Evolutionary conservation across 345 rosid genomes (phyloP).

Genomic region (Populus alba): DNA sequence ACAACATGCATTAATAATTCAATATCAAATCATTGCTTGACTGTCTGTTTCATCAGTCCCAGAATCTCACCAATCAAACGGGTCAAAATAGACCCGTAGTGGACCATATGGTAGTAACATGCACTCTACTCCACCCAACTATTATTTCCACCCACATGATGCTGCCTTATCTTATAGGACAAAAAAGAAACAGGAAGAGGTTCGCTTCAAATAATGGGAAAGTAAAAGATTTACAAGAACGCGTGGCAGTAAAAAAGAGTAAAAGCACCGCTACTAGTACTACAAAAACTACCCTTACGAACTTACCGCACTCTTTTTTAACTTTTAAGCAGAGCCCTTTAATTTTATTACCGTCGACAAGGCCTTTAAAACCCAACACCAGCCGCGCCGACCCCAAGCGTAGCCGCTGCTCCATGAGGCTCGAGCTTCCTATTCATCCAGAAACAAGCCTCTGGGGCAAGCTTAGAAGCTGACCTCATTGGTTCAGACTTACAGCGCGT

Average conservation of each 20-base stretch:
- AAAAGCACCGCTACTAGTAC: slow-evolving; percentile 5
- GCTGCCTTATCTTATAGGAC: background rate
- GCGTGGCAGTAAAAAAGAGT: background rate
- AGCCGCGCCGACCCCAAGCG: slow-evolving; percentile 65
- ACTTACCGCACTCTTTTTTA: slow-evolving; percentile 9
- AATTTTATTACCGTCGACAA: background rate
- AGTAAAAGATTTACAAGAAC: slow-evolving; percentile 26
- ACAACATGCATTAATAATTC: background rate
- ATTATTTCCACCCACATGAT: no score
- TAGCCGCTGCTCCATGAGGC: slow-evolving; percentile 64
- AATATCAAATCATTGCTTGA: no score
- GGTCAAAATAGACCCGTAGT: no score
- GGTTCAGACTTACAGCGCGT: slow-evolving; percentile 97
- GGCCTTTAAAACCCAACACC: slow-evolving; percentile 40
- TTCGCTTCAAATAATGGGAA: background rate
- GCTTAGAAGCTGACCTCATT: slow-evolving; percentile 56
- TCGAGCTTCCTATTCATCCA: slow-evolving; percentile 90
- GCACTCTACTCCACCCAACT: background rate
- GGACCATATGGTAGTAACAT: no score
- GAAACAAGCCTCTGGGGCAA: slow-evolving; percentile 69
- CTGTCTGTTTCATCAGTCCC: no score
- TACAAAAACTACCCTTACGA: slow-evolving; percentile 14
- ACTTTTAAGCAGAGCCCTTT: background rate
- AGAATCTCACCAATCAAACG: no score
- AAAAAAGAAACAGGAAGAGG: background rate